Evolutionary conservation across 2,329 filamentous ascomycete species (phyloP).

Genomic region (Chrysosporium keratinophilum): DNA sequence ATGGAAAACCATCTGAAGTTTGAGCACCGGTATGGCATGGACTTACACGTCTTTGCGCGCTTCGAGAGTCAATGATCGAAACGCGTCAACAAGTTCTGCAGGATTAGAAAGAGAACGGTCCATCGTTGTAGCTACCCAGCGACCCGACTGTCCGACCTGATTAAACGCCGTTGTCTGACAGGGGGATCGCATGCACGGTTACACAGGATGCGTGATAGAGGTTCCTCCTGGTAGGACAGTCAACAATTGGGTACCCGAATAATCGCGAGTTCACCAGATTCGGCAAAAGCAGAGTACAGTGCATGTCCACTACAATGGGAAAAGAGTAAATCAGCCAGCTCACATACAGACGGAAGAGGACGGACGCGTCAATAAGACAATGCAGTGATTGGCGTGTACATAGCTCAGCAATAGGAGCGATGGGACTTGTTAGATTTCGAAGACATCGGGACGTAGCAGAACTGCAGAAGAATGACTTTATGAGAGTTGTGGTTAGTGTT

Average conservation of each 20-base stretch:
- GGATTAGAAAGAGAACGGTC: background rate
- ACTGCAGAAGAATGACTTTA: no score
- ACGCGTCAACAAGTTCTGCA: background rate
- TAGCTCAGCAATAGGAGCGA: no score
- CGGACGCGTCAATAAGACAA: no score
- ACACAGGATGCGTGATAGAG: conserved; percentile 1
- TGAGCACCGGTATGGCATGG: background rate
- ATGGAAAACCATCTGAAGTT: background rate
- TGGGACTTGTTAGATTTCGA: no score
- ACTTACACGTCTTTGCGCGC: conserved; percentile 5
- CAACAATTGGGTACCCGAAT: background rate
- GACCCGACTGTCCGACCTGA: background rate
- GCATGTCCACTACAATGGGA: no score
- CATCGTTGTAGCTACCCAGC: background rate
- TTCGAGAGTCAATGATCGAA: conserved; percentile 1
- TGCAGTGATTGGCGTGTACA: no score
- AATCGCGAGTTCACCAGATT: no score
- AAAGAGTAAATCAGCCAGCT: no score
- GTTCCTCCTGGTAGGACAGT: background rate
- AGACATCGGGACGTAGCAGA: no score
- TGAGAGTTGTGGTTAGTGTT: no score
- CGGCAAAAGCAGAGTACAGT: no score
- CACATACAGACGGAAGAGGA: no score
- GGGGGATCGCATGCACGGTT: background rate
- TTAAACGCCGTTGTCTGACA: background rate